Percentiles rank a stretch among this genome's conserved stretches.
These are phyloP conservation scores for Trichaptum fuscoviolaceum DNA, from an alignment of 768 basidiomycete genomes.

Conservation along the genomic window DNA sequence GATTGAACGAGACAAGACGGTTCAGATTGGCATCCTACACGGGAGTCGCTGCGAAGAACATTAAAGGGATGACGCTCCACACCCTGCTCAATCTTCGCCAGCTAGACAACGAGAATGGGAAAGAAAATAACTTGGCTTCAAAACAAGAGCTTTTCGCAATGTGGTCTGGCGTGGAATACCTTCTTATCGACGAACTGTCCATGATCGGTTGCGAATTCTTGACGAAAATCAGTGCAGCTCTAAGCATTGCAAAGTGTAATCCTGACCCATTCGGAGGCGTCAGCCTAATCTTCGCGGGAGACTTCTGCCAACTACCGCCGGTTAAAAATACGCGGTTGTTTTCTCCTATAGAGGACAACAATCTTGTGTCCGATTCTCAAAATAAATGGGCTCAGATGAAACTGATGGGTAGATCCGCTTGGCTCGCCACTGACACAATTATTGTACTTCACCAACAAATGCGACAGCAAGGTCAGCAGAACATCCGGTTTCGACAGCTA, in stretches of 20 bases:
- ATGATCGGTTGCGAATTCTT: conserved; percentile 33
- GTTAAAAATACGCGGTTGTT: conserved; percentile 25
- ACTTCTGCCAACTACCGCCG: conserved; percentile 39
- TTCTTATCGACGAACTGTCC: conserved; percentile 35
- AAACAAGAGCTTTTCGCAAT: conserved; percentile 21
- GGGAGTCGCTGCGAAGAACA: conserved; percentile 35
- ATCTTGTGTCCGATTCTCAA: background rate
- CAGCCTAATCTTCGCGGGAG: conserved; percentile 37
- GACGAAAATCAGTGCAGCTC: conserved; percentile 25
- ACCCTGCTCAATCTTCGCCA: conserved; percentile 17
- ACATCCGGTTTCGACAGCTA: conserved; percentile 18
- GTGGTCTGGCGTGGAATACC: conserved; percentile 36
- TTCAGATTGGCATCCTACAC: conserved; percentile 30
- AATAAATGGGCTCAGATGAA: conserved; percentile 13
- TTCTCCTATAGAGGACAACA: conserved; percentile 6
- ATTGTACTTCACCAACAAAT: conserved; percentile 24
- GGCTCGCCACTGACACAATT: conserved; percentile 27
- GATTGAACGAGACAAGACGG: conserved; percentile 15
- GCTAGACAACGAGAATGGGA: conserved; percentile 11
- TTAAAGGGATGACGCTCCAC: conserved; percentile 37
- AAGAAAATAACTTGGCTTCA: conserved; percentile 13
- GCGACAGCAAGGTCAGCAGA: conserved; percentile 23
- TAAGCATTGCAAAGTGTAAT: conserved; percentile 28
- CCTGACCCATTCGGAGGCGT: conserved; percentile 30
- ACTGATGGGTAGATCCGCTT: conserved; percentile 28